Percentiles rank a stretch among this genome's conserved stretches.
Evolutionary conservation across 305 asterid species (phyloP).

Genomic region (Ilex paraguariensis): DNA sequence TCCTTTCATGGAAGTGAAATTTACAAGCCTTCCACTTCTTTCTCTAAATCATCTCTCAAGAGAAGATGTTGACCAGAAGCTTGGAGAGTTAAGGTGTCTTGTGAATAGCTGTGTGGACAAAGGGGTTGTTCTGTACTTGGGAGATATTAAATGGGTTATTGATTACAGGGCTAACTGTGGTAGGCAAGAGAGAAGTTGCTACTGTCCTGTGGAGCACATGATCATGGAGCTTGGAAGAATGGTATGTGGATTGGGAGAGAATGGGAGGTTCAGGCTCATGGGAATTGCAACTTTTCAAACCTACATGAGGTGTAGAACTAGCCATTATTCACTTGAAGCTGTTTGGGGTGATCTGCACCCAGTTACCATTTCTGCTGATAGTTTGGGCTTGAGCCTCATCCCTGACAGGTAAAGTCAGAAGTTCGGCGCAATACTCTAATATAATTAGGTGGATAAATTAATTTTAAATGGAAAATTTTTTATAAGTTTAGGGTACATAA

Average conservation of each 20-base stretch:
- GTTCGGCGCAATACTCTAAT: background rate
- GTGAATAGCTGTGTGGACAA: slow-evolving; percentile 46
- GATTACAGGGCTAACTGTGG: slow-evolving; percentile 41
- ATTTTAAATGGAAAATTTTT: background rate
- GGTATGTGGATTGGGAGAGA: slow-evolving; percentile 48
- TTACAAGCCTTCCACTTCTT: slow-evolving; percentile 49
- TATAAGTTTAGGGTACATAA: background rate
- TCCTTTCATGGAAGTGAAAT: slow-evolving; percentile 44
- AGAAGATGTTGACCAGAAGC: slow-evolving; percentile 62
- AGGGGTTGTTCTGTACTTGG: slow-evolving; percentile 82
- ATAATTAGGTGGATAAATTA: background rate
- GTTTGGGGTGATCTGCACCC: slow-evolving; percentile 83
- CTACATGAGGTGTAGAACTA: slow-evolving; percentile 64
- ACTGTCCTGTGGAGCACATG: slow-evolving; percentile 84
- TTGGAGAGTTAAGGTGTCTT: slow-evolving; percentile 49
- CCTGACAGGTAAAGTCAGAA: slow-evolving; percentile 40
- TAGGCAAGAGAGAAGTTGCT: slow-evolving; percentile 37
- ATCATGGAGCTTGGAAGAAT: slow-evolving; percentile 76
- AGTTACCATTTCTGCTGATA: slow-evolving; percentile 57
- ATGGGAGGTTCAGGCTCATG: slow-evolving; percentile 63
- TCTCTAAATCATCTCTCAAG: slow-evolving; percentile 46
- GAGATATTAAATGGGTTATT: slow-evolving; percentile 80
- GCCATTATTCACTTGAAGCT: slow-evolving; percentile 61
- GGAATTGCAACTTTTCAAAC: slow-evolving; percentile 83
- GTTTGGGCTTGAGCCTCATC: slow-evolving; percentile 57